Percentiles rank a stretch among this genome's conserved stretches.
These are phyloP conservation scores for Aspergillus pseudoglaucus DNA, from an alignment of 2,329 filamentous ascomycete genomes.

Conservation along the genomic window DNA sequence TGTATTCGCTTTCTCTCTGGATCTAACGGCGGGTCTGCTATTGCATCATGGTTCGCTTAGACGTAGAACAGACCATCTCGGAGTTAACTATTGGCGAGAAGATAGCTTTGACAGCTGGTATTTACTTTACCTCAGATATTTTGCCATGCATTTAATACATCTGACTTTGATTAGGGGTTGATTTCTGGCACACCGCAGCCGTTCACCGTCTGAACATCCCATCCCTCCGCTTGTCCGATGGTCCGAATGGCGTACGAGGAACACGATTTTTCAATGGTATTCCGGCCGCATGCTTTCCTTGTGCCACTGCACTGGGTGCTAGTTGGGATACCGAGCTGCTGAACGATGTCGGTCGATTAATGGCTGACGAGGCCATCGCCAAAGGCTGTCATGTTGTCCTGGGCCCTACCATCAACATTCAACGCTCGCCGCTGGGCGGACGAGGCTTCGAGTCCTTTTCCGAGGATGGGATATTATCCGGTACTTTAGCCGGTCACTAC, in stretches of 20 bases:
- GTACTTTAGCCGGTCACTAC: slow-evolving; percentile 64
- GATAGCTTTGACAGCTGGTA: slow-evolving; percentile 38
- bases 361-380: slow-evolving; percentile 65
- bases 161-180: slow-evolving; percentile 28
- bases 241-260: slow-evolving; percentile 63
- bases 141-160: no score
- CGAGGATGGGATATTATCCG: slow-evolving; percentile 72
- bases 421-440: slow-evolving; percentile 74
- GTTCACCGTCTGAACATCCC: slow-evolving; percentile 59
- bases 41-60: slow-evolving; percentile 26
- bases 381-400: slow-evolving; percentile 68
- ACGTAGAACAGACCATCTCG: slow-evolving; percentile 46
- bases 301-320: slow-evolving; percentile 69
- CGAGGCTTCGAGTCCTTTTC: slow-evolving; percentile 83
- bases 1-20: not conserved
- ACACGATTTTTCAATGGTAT: slow-evolving; percentile 62
- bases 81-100: slow-evolving; percentile 54
- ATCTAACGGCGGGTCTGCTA: not conserved
- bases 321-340: slow-evolving; percentile 71
- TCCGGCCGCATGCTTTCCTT: slow-evolving; percentile 70
- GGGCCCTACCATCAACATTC: slow-evolving; percentile 73
- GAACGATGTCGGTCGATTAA: slow-evolving; percentile 61
- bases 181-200: slow-evolving; percentile 64
- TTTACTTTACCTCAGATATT: not conserved
- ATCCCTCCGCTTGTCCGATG: slow-evolving; percentile 61